These are phyloP conservation scores for Kickxella alabastrina DNA, from an alignment of 192 early-diverging fungal species.

Conservation along the genomic window DNA sequence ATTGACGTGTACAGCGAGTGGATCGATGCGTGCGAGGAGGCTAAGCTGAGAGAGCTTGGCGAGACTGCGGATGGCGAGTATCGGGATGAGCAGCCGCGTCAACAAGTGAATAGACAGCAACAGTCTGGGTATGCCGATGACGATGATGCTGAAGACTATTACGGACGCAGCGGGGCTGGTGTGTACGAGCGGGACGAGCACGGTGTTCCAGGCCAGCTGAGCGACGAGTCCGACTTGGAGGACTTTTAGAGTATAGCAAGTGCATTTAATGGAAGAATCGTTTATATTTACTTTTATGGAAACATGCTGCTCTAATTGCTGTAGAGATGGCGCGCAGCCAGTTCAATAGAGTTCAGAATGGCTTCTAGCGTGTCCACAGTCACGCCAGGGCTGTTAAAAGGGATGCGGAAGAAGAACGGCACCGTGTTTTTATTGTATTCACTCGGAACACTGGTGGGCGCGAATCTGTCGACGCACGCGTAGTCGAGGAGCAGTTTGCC, in stretches of 20 bases:
- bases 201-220: slow-evolving; percentile 25
- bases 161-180: not conserved
- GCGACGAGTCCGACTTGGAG: slow-evolving; percentile 33
- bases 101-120: not conserved
- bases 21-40: slow-evolving; percentile 80
- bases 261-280: not conserved
- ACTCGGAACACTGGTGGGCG: slow-evolving; percentile 7
- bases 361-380: slow-evolving; percentile 51
- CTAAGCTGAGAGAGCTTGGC: slow-evolving; percentile 27
- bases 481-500: slow-evolving; percentile 72
- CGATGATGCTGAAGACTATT: not conserved
- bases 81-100: not conserved
- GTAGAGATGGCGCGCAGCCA: slow-evolving; percentile 9
- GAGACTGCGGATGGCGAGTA: not conserved
- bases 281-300: not conserved
- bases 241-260: slow-evolving; percentile 8
- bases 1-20: slow-evolving; percentile 90
- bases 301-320: not conserved
- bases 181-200: slow-evolving; percentile 15
- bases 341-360: slow-evolving; percentile 59
- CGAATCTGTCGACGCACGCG: slow-evolving; percentile 34
- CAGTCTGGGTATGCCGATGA: not conserved
- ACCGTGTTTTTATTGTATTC: slow-evolving; percentile 10
- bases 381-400: slow-evolving; percentile 60
- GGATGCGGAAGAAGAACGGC: slow-evolving; percentile 69